These are phyloP conservation scores for Auriscalpium vulgare DNA, from an alignment of 768 basidiomycete species.

Conservation along the genomic window DNA sequence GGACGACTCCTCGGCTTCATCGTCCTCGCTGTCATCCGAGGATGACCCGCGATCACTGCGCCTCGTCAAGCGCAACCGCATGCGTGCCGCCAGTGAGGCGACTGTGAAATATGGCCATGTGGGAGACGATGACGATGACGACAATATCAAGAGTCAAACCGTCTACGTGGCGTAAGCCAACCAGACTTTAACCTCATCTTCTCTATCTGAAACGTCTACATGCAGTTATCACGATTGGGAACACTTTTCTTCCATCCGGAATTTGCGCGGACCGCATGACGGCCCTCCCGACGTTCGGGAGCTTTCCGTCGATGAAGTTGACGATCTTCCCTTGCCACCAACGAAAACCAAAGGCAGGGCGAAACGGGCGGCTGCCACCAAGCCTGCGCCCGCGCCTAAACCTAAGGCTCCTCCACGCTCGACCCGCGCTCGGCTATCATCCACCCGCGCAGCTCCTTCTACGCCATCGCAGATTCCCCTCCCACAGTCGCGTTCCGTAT, in stretches of 20 bases:
- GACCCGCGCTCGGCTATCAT: not conserved
- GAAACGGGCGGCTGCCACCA: conserved; percentile 8
- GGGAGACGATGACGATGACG: conserved; percentile 21
- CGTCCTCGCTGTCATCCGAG: conserved; percentile 19
- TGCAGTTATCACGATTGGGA: conserved; percentile 88
- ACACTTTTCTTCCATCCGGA: conserved; percentile 91
- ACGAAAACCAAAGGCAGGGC: conserved; percentile 20
- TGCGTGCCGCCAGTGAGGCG: conserved; percentile 14
- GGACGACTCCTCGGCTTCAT: conserved; percentile 16
- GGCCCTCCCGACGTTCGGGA: conserved; percentile 65
- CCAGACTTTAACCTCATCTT: conserved; percentile 7
- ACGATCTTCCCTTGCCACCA: conserved; percentile 23
- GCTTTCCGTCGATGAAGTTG: conserved; percentile 26
- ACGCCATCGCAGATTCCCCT: conserved; percentile 30
- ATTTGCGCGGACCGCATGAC: conserved; percentile 73
- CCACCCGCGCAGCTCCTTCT: conserved; percentile 7
- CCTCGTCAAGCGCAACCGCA: conserved; percentile 32
- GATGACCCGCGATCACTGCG: conserved; percentile 37
- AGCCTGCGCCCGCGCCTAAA: conserved; percentile 12
- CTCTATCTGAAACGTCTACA: conserved; percentile 5
- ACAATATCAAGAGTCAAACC: conserved; percentile 26
- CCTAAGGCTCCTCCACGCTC: not conserved
- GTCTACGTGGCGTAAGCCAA: conserved; percentile 79
- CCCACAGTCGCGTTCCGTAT: conserved; percentile 28
- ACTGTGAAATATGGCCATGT: conserved; percentile 1